Percentiles rank a stretch among this genome's conserved stretches.
Evolutionary conservation across 1,139 yeast genomes (phyloP).

Genomic region (Pichia sp.): DNA sequence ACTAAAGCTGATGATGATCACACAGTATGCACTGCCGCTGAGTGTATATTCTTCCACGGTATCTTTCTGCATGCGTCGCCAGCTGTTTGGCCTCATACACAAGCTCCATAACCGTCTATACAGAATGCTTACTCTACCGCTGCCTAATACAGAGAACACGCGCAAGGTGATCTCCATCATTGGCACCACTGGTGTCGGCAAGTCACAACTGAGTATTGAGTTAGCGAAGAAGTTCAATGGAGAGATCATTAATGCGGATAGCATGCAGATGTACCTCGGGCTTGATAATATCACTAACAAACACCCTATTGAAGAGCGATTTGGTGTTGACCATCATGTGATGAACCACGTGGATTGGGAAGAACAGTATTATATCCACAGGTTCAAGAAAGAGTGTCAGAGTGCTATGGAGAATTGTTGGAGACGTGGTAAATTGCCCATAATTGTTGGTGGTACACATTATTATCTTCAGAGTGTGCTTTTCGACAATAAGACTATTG

Average conservation of each 20-base stretch:
- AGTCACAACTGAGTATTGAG: slow-evolving; percentile 79
- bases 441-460: slow-evolving; percentile 94
- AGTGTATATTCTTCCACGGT: too few relatives aligned
- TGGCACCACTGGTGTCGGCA: slow-evolving; percentile 99
- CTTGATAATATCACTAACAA: slow-evolving; percentile 81
- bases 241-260: slow-evolving; percentile 90
- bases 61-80: too few relatives aligned
- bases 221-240: slow-evolving; percentile 74
- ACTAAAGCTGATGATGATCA: neutral
- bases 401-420: slow-evolving; percentile 55
- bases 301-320: slow-evolving; percentile 74
- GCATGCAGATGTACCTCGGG: slow-evolving; percentile 86
- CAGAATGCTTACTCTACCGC: too few relatives aligned
- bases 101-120: too few relatives aligned
- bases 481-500: slow-evolving; percentile 59
- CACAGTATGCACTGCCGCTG: too few relatives aligned
- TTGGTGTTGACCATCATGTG: slow-evolving; percentile 74
- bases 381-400: slow-evolving; percentile 68
- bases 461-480: slow-evolving; percentile 77
- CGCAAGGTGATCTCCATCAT: slow-evolving; percentile 26
- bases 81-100: too few relatives aligned
- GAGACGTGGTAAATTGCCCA: slow-evolving; percentile 65
- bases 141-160: too few relatives aligned
- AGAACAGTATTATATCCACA: slow-evolving; percentile 77
- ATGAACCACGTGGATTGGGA: slow-evolving; percentile 79